Percentiles rank a stretch among this genome's conserved stretches.
Evolutionary conservation across 495 filamentous ascomycete genomes (phyloP).

Genomic region (Daldinia loculata): DNA sequence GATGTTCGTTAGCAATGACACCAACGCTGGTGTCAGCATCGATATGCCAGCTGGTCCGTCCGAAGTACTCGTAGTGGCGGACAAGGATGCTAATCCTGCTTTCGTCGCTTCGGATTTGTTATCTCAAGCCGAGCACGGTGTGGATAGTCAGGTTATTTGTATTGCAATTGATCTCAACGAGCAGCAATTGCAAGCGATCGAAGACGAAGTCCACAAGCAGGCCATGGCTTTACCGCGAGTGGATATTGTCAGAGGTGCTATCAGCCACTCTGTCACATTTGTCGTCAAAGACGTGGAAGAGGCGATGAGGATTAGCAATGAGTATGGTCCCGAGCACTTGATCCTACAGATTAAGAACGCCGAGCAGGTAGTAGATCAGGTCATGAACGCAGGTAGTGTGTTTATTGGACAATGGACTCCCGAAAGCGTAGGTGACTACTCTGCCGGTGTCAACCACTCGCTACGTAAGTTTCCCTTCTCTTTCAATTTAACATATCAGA

Average conservation of each 20-base stretch:
- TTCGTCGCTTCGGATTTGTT: slow-evolving; percentile 96
- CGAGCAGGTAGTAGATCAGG: slow-evolving; percentile 72
- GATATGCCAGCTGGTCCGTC: slow-evolving; percentile 99
- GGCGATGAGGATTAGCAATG: slow-evolving; percentile 87
- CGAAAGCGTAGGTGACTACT: slow-evolving; percentile 97
- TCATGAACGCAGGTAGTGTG: slow-evolving; percentile 95
- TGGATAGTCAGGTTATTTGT: slow-evolving; percentile 92
- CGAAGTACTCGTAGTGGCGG: slow-evolving; percentile 96
- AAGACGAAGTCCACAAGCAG: slow-evolving; percentile 88
- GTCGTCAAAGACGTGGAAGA: slow-evolving; percentile 80
- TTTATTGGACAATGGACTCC: slow-evolving; percentile 97
- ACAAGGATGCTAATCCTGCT: slow-evolving; percentile 85
- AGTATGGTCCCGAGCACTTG: slow-evolving; percentile 96
- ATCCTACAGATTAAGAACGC: slow-evolving; percentile 88
- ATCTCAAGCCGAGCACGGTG: slow-evolving; percentile 95
- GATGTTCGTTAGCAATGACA: slow-evolving; percentile 97
- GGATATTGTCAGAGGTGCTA: slow-evolving; percentile 91
- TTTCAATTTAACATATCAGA: background rate
- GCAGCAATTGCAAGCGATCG: slow-evolving; percentile 76
- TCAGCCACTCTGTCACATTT: slow-evolving; percentile 89
- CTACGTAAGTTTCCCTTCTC: slow-evolving; percentile 72
- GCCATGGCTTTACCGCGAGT: slow-evolving; percentile 88
- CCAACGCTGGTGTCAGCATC: slow-evolving; percentile 91
- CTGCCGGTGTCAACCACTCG: slow-evolving; percentile 95
- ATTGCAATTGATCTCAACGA: slow-evolving; percentile 85